Evolutionary conservation across 495 filamentous ascomycete species (phyloP).

Genomic region (Penicillium maclennaniae): DNA sequence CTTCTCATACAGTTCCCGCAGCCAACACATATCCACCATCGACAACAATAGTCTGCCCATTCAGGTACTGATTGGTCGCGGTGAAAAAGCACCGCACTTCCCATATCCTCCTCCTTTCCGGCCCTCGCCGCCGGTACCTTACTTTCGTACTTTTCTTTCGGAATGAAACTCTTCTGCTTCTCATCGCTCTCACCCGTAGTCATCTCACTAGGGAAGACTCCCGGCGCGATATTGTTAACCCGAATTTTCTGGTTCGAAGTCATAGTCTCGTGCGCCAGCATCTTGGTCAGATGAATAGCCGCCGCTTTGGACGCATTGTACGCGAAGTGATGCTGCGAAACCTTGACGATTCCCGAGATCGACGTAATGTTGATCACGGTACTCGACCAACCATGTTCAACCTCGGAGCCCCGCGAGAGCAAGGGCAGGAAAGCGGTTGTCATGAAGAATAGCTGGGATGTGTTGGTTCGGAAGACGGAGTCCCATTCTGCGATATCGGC

Average conservation of each 20-base stretch:
- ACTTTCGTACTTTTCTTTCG: constrained; percentile 55
- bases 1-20: constrained; percentile 19
- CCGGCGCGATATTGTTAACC: constrained; percentile 54
- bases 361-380: constrained; percentile 59
- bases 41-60: constrained; percentile 63
- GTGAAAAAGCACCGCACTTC: constrained; percentile 59
- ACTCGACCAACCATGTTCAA: constrained; percentile 47
- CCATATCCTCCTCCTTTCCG: constrained; percentile 74
- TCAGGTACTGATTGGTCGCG: constrained; percentile 65
- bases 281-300: constrained; percentile 50
- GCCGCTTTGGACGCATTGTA: constrained; percentile 54
- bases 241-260: constrained; percentile 41
- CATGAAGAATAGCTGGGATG: constrained; percentile 46
- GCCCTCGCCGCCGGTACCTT: constrained; percentile 59
- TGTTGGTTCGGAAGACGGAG: constrained; percentile 44
- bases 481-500: constrained; percentile 45
- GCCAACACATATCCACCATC: constrained; percentile 58
- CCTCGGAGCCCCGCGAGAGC: constrained; percentile 42
- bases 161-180: constrained; percentile 61
- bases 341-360: constrained; percentile 48
- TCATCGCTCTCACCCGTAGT: constrained; percentile 50
- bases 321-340: constrained; percentile 49
- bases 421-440: constrained; percentile 40
- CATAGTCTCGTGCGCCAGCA: constrained; percentile 49
- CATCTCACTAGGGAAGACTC: constrained; percentile 54